Evolutionary conservation across 495 filamentous ascomycete species (phyloP), one percentile per base, ranked within the genome.

Genomic region (Letharia columbiana): DNA sequence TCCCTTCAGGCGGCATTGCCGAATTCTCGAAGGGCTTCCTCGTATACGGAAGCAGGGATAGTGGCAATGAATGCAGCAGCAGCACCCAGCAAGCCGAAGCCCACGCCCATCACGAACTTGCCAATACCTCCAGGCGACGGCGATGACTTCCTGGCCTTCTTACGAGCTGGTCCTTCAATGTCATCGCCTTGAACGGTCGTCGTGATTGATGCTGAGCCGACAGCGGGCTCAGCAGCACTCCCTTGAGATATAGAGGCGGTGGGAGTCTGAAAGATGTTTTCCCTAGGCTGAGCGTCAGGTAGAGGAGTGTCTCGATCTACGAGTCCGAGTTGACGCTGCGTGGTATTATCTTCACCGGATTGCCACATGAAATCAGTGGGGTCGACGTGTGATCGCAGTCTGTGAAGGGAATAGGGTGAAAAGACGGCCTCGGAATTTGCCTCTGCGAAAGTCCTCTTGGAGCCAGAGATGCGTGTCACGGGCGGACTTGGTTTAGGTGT

Each of bases 21-120:
- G 23, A 69, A 41, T 59, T 73, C 71, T 61, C 67, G 67, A 39
- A 71, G 44, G 20, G 71, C 69, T 59, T 73, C 71, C 23, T 71
- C 69, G 41, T 64, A 65, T 20, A 73, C 69, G 56, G 62, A 67
- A 37, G 40, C 54, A 18, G 71, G 71, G 35, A 66, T 68, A 1
- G 69, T 69, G 12, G 69, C 69, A 52, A 73, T 39, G 18, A 73
- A 67, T 8, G 64, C 62, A 17, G 71, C 67, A 64, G 70, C 61
- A n/a, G 65, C 69, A 28, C 69, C 71, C 4, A 66, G 57, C 40
- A 68, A 59, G 31, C 71, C 71, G 39, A 71, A 33, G 18, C 61
- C 62, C 20, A 70, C 62, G 9, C 69, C 71, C 31, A 67, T 64
- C 15, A 73, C 60, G 42, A 71, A 67, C 40, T 66, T 68, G 35